A percentile compares a stretch with the other conserved stretches of the same genome.
Conservation (phyloP, 2,329 filamentous ascomycete species). For the Neonectria coccinea region DNA sequence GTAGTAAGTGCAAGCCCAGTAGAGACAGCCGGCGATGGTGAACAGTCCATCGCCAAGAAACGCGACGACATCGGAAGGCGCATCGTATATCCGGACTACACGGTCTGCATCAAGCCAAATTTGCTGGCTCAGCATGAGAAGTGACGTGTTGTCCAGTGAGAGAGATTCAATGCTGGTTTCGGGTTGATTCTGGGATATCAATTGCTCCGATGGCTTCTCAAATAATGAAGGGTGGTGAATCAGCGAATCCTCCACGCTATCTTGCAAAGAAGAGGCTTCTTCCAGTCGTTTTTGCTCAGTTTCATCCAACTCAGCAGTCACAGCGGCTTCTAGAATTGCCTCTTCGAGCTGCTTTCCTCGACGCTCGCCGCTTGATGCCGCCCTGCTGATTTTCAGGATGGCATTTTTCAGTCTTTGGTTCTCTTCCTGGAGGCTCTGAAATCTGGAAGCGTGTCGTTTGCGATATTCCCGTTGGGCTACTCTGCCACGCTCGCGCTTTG, state of each 20-base stretch:
- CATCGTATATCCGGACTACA: conserved; percentile 40
- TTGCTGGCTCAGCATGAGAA: conserved; percentile 21
- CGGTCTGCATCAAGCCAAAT: conserved; percentile 42
- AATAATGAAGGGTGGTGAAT: background rate
- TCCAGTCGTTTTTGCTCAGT: conserved; percentile 1
- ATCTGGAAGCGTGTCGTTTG: conserved; percentile 43
- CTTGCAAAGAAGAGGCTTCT: conserved; percentile 9
- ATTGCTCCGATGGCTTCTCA: background rate
- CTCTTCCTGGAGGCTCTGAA: conserved; percentile 43
- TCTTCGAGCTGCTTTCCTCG: conserved; percentile 31
- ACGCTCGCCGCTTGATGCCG: conserved; percentile 26
- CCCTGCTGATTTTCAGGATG: conserved; percentile 33
- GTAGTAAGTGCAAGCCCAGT: conserved; percentile 41
- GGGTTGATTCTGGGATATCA: conserved; percentile 13
- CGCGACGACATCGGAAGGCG: conserved; percentile 34
- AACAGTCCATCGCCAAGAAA: conserved; percentile 40
- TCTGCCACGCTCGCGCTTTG: conserved; percentile 44
- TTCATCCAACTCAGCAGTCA: conserved; percentile 21
- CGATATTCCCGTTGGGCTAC: conserved; percentile 45
- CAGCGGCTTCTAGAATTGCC: conserved; percentile 34
- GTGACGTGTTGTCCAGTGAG: background rate
- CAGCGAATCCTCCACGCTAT: background rate
- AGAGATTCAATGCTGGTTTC: background rate
- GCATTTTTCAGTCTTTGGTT: conserved; percentile 41
- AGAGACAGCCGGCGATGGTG: conserved; percentile 41